Evolutionary conservation across 768 basidiomycete species (phyloP).

Genomic region (Tricholoma furcatifolium): DNA sequence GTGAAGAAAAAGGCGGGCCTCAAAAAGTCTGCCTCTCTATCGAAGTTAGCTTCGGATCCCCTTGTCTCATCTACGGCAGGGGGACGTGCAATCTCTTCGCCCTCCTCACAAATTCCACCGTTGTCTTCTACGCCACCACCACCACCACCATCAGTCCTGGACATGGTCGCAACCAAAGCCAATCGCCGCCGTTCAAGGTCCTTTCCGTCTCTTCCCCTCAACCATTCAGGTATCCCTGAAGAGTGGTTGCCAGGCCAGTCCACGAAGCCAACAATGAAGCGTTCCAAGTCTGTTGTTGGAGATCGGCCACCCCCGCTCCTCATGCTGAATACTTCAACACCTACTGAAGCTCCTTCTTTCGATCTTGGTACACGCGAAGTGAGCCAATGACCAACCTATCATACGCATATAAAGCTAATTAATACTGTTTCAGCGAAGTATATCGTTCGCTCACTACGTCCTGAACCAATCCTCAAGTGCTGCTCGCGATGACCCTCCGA

Average conservation of each 20-base stretch:
- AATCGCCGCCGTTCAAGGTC: constrained; percentile 31
- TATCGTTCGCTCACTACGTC: neutral
- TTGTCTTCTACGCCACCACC: constrained; percentile 1
- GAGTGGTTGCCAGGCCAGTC: constrained; percentile 2
- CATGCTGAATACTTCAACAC: neutral
- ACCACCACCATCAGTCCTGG: constrained; percentile 10
- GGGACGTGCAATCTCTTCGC: neutral
- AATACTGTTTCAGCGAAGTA: neutral
- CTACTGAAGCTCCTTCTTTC: constrained; percentile 9
- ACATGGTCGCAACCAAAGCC: constrained; percentile 18
- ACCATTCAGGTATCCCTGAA: constrained; percentile 3
- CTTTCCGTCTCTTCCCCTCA: constrained; percentile 27
- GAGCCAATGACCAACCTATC: neutral
- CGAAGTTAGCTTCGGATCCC: constrained; percentile 17
- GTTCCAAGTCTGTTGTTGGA: constrained; percentile 17
- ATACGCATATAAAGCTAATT: neutral
- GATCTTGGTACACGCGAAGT: constrained; percentile 12
- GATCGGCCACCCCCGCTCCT: constrained; percentile 4
- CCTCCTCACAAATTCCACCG: constrained; percentile 1
- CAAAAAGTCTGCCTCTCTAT: constrained; percentile 22
- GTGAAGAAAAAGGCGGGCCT: constrained; percentile 33
- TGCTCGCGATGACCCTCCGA: constrained; percentile 9
- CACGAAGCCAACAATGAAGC: constrained; percentile 15
- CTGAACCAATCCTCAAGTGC: constrained; percentile 14
- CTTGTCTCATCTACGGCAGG: neutral